A percentile compares a stretch with the other conserved stretches of the same genome.
phyloP scores from a whole-genome alignment of 805 yeast genomes.

The Grigorovia jiainica region DNA sequence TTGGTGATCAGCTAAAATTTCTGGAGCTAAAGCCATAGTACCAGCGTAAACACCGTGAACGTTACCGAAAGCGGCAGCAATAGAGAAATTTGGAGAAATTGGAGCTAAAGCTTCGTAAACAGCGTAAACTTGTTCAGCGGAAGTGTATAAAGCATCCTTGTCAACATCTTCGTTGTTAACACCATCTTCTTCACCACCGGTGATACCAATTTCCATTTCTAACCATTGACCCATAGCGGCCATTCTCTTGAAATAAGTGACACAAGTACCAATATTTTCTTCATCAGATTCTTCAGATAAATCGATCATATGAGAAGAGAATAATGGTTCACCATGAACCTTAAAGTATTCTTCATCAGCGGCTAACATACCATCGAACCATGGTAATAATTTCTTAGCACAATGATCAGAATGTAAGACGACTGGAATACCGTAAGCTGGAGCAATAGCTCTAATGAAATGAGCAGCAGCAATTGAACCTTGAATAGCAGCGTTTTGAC shows the following conservation, averaged over 20 bases:
- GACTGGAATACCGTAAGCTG: conserved; percentile 93
- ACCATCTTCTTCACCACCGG: conserved; percentile 99
- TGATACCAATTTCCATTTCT: conserved; percentile 99
- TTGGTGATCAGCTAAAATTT: conserved; percentile 93
- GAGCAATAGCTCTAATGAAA: conserved; percentile 94
- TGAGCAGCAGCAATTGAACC: conserved; percentile 98
- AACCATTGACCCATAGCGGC: conserved; percentile 93
- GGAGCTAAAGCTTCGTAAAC: conserved; percentile 85
- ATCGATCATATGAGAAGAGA: conserved; percentile 98
- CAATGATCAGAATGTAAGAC: conserved; percentile 97
- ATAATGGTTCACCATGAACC: conserved; percentile 85
- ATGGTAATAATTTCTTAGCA: conserved; percentile 94
- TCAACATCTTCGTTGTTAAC: conserved; percentile 94
- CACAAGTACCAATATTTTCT: conserved; percentile 91
- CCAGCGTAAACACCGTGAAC: conserved; percentile 99
- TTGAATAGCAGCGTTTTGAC: conserved; percentile 88
- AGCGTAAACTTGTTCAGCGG: conserved; percentile 86
- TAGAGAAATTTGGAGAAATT: conserved; percentile 95
- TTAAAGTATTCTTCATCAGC: conserved; percentile 93
- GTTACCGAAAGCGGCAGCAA: conserved; percentile 99
- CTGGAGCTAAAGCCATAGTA: conserved; percentile 88
- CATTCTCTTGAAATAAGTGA: conserved; percentile 88
- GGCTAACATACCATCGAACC: conserved; percentile 96
- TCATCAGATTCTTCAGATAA: conserved; percentile 94
- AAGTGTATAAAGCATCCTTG: conserved; percentile 83